Evolutionary conservation across 805 yeast genomes (phyloP).

Genomic region (Candida gorgasii): DNA sequence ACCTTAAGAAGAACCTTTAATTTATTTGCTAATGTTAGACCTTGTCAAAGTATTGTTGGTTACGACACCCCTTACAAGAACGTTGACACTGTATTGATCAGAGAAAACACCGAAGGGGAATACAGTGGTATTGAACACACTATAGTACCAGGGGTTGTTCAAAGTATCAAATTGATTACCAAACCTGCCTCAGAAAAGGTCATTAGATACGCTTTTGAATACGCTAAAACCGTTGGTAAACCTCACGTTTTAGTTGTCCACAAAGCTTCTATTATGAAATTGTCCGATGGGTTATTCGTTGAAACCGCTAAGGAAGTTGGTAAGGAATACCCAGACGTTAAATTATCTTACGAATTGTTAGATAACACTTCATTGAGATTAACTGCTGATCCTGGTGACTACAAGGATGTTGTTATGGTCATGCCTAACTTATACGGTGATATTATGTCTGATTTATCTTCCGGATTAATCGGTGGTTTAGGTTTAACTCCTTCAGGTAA

Average conservation of each 20-base stretch:
- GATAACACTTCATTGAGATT: slow-evolving; percentile 93
- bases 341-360: slow-evolving; percentile 80
- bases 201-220: slow-evolving; percentile 94
- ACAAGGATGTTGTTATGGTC: slow-evolving; percentile 89
- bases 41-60: slow-evolving; percentile 91
- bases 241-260: slow-evolving; percentile 92
- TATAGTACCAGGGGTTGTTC: slow-evolving; percentile 97
- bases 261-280: slow-evolving; percentile 98
- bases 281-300: slow-evolving; percentile 96
- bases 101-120: slow-evolving; percentile 99
- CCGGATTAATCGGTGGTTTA: slow-evolving; percentile 97
- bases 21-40: slow-evolving; percentile 96
- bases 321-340: slow-evolving; percentile 88
- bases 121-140: slow-evolving; percentile 99
- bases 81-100: slow-evolving; percentile 92
- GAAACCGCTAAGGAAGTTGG: slow-evolving; percentile 87
- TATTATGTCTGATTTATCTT: slow-evolving; percentile 95
- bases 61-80: slow-evolving; percentile 86
- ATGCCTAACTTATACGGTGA: slow-evolving; percentile 99
- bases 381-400: slow-evolving; percentile 85
- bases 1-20: slow-evolving; percentile 96
- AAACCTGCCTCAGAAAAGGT: slow-evolving; percentile 95
- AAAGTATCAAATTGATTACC: slow-evolving; percentile 95
- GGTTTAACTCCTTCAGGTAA: slow-evolving; percentile 99
- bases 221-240: slow-evolving; percentile 86